Base-by-base conservation (phyloP, 768 basidiomycete species). In the Lyophyllum decastes region DNA sequence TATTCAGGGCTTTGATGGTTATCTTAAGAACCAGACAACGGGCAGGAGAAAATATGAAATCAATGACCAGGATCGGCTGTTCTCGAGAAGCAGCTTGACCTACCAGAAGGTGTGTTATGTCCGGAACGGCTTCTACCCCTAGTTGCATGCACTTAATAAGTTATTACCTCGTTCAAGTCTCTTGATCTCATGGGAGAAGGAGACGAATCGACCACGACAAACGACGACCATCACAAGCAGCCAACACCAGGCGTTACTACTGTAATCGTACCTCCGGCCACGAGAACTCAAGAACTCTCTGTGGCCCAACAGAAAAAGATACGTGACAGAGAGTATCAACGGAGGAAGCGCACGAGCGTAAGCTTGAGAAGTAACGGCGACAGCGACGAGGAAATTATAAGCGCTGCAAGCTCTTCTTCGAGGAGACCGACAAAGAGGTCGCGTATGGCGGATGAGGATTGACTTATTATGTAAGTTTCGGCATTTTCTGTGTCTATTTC, bases 1-100 rank as follows among this genome's bases (percentile, higher is more conserved):
- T 52, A 88, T 94, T 35, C 88, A 88, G 64, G 92, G 92, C 4
- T 94, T 94, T 61, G 92, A 94, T 54, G 86, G 87, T 41, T 94
- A 93, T 68, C 82, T 94, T 57, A 94, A 94, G 72, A 87, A 87
- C 64, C 88, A 87, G 57, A 82, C 81, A 0, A 77, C 81, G 9
- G 84, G 81, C 7, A 77, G 90, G 64, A 81, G 88, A 67, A 87
- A 86, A 66, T 84, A 87, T 62, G 91, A 94, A 62, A 82, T 92
- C 56, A 83, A 81, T 59, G 92, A 94, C 55, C 75, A 81, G 12
- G 92, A 94, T 66, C 81, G 92, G 47, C 76, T 93, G 60, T 94
- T 94, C 72, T 92, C 92, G 2, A 88, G 80, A 57, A 93, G 91
- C 72, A 93, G 91, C 63, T 66, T 83, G 27, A 92, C 92, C 2